Evolutionary conservation across 768 basidiomycete genomes (phyloP), one percentile per base, ranked within the genome.

Genomic region (Leccinum truebloodii): DNA sequence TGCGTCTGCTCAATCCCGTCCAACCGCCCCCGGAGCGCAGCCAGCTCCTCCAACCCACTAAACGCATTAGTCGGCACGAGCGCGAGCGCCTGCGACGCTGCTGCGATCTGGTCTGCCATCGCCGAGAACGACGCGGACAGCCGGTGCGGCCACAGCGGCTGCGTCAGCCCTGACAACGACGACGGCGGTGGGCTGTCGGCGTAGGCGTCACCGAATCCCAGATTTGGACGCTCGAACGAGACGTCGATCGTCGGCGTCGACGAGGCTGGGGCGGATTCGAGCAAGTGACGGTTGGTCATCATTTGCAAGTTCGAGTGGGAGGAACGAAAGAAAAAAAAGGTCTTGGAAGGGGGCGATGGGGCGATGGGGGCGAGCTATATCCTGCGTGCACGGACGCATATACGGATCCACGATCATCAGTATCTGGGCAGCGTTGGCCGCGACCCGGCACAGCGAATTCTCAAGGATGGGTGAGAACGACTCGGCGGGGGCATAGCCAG

Each of bases 61-160:
- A 60, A 69, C 8, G 68, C 62, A 4, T 69, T 60, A 37, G 69
- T 49, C 9, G 70, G 73, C 13, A 71, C 66, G 26, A 67, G 64
- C 8, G 76, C 70, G 41, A 79, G 71, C 14, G 75, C 76, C 41
- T 76, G 75, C 13, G 76, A 76, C n/a, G 79, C 76, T 1, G 73
- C 72, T n/a, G 69, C 67, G 56, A 80, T 78, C 66, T 80, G 77
- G 28, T 74, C 71, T 4, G 78, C 77, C 65, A 80, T 77, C 26
- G 74, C 69, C 13, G 72, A 68, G 52, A 80, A 76, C 28, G 78
- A 78, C 20, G 73, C 62, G 0, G 78, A 75, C 35, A 80, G 67
- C 12, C 70, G 70, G 56, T 71, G 68, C 1, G 70, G 68, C 78
- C 76, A 77, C 52, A 70, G 59, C 0, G 67, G 63, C 14, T 60